Evolutionary conservation across 2,329 filamentous ascomycete genomes (phyloP), one percentile per base, ranked within the genome.

Genomic region (Aspergillus niger): DNA sequence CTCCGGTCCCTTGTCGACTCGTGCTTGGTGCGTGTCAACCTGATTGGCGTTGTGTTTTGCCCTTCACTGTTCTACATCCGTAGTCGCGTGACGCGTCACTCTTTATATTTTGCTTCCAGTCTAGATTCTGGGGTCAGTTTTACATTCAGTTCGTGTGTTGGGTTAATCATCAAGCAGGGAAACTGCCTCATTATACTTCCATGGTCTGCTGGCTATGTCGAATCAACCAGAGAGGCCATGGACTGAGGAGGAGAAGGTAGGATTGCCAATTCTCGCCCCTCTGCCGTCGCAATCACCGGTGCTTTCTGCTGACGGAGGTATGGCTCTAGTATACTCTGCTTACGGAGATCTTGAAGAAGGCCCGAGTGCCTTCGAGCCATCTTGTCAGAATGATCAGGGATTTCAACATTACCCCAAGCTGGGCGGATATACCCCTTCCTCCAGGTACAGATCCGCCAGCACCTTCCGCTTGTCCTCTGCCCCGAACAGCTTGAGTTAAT

Each of bases 181-280:
- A 59, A 54, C 60, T 49, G 49, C 60, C 24, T 60, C 51, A 57
- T 59, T 61, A 66, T 59, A 69, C 64, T 69, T 72, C 70, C 70
- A 77, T 77, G 75, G 69, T 70, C 63, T 60, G 54, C 68, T 70
- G 76, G 75, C 77, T 69, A 79, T 79, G 77, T 79, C 77, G 72
- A 75, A 73, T 72, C 70, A 67, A 76, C 65, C 72, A 59, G 77
- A 79, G 66, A 75, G 70, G 66, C 72, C 72, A 71, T 79, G 77
- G 77, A 74, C 75, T 36, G 77, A 79, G 70, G 77, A 79, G 70
- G 77, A 79, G 74, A 79, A 76, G 76, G 77, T 79, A 78, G 60
- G 70, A 17, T 7, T 26, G 5, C 26, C 13, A 5, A 43, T n/a
- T 26, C n/a, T 38, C 20, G 32, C 15, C n/a, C 20, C 22, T 44